A percentile compares a stretch with the other conserved stretches of the same genome.
Conservation (phyloP, 2,329 filamentous ascomycete species). For the Arthrobotrys sphaeroides region DNA sequence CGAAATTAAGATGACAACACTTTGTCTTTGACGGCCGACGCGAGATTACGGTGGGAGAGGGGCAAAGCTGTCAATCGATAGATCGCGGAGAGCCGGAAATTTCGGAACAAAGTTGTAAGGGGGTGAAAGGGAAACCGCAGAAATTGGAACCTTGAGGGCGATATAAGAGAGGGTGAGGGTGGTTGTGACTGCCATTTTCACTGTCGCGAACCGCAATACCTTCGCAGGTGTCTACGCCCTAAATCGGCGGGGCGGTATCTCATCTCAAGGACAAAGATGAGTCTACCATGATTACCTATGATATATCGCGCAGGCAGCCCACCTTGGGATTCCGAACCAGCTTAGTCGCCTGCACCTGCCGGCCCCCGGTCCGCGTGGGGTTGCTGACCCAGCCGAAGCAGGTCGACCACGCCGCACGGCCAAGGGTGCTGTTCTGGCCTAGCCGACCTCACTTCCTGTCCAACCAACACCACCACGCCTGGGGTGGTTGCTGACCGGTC, state of each 20-base stretch:
- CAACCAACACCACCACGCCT: slow-evolving; percentile 14
- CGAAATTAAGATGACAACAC: slow-evolving; percentile 39
- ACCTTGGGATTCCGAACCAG: slow-evolving; percentile 9
- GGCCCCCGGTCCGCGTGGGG: slow-evolving; percentile 3
- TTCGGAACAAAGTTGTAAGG: background rate
- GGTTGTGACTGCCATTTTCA: slow-evolving; percentile 52
- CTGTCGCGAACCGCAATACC: slow-evolving; percentile 2
- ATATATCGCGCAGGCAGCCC: slow-evolving; percentile 45
- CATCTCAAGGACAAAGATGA: slow-evolving; percentile 27
- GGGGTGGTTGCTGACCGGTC: background rate
- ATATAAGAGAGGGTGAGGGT: slow-evolving; percentile 16
- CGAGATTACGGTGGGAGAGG: slow-evolving; percentile 5
- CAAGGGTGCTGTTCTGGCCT: background rate
- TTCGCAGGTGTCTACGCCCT: slow-evolving; percentile 29
- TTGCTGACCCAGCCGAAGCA: slow-evolving; percentile 33
- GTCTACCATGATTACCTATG: slow-evolving; percentile 21
- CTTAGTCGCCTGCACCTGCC: slow-evolving; percentile 7
- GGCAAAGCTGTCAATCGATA: slow-evolving; percentile 18
- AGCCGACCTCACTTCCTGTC: background rate
- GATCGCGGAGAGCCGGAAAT: background rate
- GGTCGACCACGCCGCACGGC: slow-evolving; percentile 34
- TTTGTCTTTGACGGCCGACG: slow-evolving; percentile 23
- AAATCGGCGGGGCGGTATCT: slow-evolving; percentile 32
- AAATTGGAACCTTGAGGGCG: background rate
- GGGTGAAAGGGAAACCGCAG: background rate